These are phyloP conservation scores for Nicotiana obtusifolia DNA, from an alignment of 257 asterid species.

Conservation along the genomic window DNA sequence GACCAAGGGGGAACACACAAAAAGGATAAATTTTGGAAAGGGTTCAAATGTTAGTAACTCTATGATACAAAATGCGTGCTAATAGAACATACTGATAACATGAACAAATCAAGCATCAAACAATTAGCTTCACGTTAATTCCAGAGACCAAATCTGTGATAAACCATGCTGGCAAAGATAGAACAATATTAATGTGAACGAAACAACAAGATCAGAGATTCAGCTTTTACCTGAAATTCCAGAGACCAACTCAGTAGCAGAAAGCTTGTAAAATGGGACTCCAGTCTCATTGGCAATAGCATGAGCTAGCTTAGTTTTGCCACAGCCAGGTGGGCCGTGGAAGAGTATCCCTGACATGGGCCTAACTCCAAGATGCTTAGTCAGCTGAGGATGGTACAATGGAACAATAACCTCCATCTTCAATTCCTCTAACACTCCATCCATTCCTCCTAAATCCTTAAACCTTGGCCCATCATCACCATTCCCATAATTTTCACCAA, in stretches of 20 bases:
- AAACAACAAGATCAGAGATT: neutral
- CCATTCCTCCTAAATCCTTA: conserved; percentile 87
- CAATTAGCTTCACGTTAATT: neutral
- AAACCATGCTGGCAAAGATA: neutral
- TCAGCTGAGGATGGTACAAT: conserved; percentile 52
- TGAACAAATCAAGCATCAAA: neutral
- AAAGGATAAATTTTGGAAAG: too few species aligned
- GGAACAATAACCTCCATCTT: conserved; percentile 75
- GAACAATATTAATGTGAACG: neutral
- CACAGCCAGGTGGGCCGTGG: conserved; percentile 98
- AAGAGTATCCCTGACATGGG: conserved; percentile 75
- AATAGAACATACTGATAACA: neutral
- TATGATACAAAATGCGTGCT: neutral
- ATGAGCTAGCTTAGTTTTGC: conserved; percentile 86
- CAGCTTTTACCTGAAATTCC: conserved; percentile 55
- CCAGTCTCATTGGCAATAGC: conserved; percentile 95
- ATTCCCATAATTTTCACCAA: conserved; percentile 10
- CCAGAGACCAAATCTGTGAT: neutral
- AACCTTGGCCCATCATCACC: conserved; percentile 44
- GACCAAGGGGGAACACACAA: too few species aligned
- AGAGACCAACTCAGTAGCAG: conserved; percentile 91
- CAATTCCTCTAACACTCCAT: conserved; percentile 55
- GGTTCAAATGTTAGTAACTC: neutral
- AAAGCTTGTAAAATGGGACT: conserved; percentile 67
- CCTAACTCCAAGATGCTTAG: conserved; percentile 52